phyloP scores from a whole-genome alignment of 257 asterid species.

The Solanum chaucha region DNA sequence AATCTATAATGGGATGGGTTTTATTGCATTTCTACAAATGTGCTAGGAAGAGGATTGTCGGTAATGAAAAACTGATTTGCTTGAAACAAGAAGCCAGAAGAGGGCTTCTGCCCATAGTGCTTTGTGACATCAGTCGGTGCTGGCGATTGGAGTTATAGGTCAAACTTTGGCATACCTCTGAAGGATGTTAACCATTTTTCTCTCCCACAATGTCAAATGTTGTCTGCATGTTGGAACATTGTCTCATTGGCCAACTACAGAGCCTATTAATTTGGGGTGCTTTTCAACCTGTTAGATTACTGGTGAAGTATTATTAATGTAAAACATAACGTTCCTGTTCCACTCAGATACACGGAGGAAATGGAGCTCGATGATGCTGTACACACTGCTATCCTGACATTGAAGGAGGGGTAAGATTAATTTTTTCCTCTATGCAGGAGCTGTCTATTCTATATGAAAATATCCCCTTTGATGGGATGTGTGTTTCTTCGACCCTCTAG shows the following conservation, averaged over 20 bases:
- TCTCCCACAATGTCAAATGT: not conserved
- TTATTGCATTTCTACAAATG: not conserved
- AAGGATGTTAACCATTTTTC: not conserved
- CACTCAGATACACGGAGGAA: constrained; percentile 79
- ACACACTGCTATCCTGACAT: constrained; percentile 95
- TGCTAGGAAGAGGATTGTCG: not conserved
- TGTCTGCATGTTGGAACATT: not conserved
- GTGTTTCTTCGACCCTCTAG: not conserved
- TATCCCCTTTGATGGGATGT: not conserved
- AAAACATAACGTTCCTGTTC: not conserved
- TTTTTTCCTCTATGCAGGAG: not conserved
- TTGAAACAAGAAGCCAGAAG: not conserved
- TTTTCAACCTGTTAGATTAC: not conserved
- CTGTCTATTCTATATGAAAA: not conserved
- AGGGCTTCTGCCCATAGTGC: not conserved
- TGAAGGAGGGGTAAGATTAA: constrained; percentile 85
- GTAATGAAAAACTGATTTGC: not conserved
- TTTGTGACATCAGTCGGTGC: not conserved
- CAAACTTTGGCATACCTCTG: not conserved
- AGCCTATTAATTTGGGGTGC: not conserved
- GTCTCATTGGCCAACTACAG: not conserved
- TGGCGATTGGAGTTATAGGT: not conserved
- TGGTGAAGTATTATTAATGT: not conserved
- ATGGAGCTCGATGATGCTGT: constrained; percentile 99
- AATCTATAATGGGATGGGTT: not conserved